Evolutionary conservation across 305 asterid species (phyloP).

Genomic region (Fraxinus sp.): DNA sequence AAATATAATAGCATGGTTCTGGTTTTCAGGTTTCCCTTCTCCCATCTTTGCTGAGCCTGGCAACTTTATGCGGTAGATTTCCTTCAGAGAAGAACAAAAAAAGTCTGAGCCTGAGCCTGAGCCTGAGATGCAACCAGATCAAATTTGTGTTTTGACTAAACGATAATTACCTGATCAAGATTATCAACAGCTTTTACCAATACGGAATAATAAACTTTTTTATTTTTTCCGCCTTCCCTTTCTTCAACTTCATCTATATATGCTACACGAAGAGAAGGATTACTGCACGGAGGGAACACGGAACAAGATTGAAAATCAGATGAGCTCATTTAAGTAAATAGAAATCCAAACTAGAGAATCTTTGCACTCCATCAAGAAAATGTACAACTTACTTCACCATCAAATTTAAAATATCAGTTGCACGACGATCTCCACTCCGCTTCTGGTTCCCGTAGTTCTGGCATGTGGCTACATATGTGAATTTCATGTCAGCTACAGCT

Average conservation of each 20-base stretch:
- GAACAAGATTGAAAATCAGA: slow-evolving; percentile 15
- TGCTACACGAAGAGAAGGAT: slow-evolving; percentile 98
- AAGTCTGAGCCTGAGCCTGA: slow-evolving; percentile 13
- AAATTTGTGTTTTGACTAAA: neutral
- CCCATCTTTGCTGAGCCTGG: slow-evolving; percentile 97
- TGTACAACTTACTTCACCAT: slow-evolving; percentile 88
- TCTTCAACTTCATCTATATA: slow-evolving; percentile 98
- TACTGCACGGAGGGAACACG: slow-evolving; percentile 47
- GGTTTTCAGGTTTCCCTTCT: slow-evolving; percentile 99
- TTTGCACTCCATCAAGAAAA: slow-evolving; percentile 14
- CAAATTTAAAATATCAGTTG: slow-evolving; percentile 94
- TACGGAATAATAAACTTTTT: slow-evolving; percentile 87
- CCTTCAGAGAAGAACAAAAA: slow-evolving; percentile 49
- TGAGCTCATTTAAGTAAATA: slow-evolving; percentile 21
- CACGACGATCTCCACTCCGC: slow-evolving; percentile 95
- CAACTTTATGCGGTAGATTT: slow-evolving; percentile 93
- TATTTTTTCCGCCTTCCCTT: slow-evolving; percentile 80
- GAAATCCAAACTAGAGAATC: neutral
- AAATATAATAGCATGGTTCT: slow-evolving; percentile 93
- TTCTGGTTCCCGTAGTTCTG: slow-evolving; percentile 98
- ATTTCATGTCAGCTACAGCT: slow-evolving; percentile 98
- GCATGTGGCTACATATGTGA: slow-evolving; percentile 97
- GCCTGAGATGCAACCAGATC: slow-evolving; percentile 8
- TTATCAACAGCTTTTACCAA: slow-evolving; percentile 94
- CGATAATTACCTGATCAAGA: slow-evolving; percentile 84